Evolutionary conservation across 164 flowering plant genomes (phyloP).

Genomic region (Santalum album): DNA sequence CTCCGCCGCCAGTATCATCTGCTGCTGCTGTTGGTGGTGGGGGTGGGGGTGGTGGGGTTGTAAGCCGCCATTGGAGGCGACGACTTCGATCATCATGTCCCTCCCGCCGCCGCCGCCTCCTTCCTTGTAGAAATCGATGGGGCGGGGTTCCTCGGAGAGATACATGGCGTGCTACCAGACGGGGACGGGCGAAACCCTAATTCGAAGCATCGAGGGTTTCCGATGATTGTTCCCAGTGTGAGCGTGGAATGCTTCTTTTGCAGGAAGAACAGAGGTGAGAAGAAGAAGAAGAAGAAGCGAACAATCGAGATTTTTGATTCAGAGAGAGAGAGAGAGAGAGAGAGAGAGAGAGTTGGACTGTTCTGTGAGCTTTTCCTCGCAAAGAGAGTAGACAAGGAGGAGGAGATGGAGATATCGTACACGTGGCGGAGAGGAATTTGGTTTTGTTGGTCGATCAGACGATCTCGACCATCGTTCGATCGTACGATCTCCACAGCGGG

Average conservation of each 20-base stretch:
- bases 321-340: neutral
- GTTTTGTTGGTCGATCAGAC: no score
- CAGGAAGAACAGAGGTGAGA: no score
- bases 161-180: conserved; percentile 27
- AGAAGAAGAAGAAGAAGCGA: no score
- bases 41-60: conserved; percentile 18
- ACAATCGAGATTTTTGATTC: neutral
- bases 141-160: conserved; percentile 48
- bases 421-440: no score
- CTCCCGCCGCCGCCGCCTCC: conserved; percentile 19
- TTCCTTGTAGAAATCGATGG: conserved; percentile 54
- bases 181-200: neutral
- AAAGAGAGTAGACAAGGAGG: no score
- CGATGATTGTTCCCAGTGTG: no score
- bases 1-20: conserved; percentile 36
- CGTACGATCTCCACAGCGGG: no score
- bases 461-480: no score
- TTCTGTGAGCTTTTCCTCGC: no score
- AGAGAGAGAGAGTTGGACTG: neutral
- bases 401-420: no score
- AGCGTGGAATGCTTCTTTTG: no score
- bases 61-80: conserved; percentile 20
- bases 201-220: neutral
- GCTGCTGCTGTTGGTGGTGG: conserved; percentile 15
- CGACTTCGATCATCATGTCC: conserved; percentile 65